These are phyloP conservation scores for Boechera divaricarpa DNA, from an alignment of 345 rosid genomes.

Conservation along the genomic window DNA sequence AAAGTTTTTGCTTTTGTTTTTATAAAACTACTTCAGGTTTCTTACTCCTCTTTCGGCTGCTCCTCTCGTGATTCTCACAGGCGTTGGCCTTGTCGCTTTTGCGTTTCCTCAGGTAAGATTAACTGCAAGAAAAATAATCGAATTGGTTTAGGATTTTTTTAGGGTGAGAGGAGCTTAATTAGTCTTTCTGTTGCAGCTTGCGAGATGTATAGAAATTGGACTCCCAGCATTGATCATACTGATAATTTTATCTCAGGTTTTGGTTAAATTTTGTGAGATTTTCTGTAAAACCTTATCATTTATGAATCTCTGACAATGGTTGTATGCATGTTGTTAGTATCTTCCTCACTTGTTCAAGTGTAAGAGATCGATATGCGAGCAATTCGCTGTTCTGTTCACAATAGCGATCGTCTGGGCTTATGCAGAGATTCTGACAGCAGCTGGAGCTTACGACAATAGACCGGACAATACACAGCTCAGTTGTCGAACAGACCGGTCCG, in stretches of 20 bases:
- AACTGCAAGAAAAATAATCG: neutral
- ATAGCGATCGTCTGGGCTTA: constrained; percentile 67
- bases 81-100: constrained; percentile 68
- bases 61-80: constrained; percentile 87
- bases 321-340: constrained; percentile 50
- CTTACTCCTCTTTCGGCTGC: constrained; percentile 79
- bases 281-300: neutral
- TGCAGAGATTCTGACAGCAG: constrained; percentile 81
- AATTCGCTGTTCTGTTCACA: constrained; percentile 67
- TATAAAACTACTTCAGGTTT: constrained; percentile 51
- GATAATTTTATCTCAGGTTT: constrained; percentile 80
- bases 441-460: constrained; percentile 73
- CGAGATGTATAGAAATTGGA: constrained; percentile 80
- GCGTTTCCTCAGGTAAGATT: constrained; percentile 77
- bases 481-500: constrained; percentile 86
- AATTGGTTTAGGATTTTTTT: neutral
- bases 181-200: constrained; percentile 57
- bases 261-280: neutral
- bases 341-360: constrained; percentile 63
- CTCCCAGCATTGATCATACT: constrained; percentile 75
- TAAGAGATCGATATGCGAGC: constrained; percentile 49
- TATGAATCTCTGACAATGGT: constrained; percentile 17
- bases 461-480: constrained; percentile 69
- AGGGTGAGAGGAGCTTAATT: neutral
- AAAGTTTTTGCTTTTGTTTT: neutral